Evolutionary conservation across 495 filamentous ascomycete genomes (phyloP).

Genomic region (Penicillium canescens): DNA sequence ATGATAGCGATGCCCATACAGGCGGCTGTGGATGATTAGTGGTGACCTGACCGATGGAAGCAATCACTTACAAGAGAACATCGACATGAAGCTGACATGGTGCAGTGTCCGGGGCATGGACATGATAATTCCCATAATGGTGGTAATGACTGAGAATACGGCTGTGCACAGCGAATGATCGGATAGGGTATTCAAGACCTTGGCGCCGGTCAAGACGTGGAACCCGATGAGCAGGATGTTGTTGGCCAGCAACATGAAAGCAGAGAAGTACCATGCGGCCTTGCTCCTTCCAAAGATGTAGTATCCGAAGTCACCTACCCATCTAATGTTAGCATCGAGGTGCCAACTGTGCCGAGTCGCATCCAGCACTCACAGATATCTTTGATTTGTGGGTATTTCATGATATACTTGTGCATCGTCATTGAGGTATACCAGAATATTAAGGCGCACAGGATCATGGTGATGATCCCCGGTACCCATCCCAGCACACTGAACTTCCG

Average conservation of each 20-base stretch:
- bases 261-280: constrained; percentile 34
- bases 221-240: constrained; percentile 42
- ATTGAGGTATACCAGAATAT: constrained; percentile 46
- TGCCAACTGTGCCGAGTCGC: not conserved
- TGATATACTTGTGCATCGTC: constrained; percentile 50
- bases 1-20: constrained; percentile 48
- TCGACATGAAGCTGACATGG: constrained; percentile 48
- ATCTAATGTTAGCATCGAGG: not conserved
- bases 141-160: constrained; percentile 32
- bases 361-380: constrained; percentile 38
- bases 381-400: constrained; percentile 48
- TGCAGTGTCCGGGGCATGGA: constrained; percentile 41
- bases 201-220: constrained; percentile 39
- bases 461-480: constrained; percentile 49
- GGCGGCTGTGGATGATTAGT: constrained; percentile 19
- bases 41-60: not conserved
- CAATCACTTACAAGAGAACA: constrained; percentile 34
- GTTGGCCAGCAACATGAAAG: constrained; percentile 42
- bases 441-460: constrained; percentile 31
- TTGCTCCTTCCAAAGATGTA: constrained; percentile 39
- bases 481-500: constrained; percentile 34
- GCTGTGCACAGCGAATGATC: constrained; percentile 39
- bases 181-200: constrained; percentile 37
- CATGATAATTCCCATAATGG: constrained; percentile 41
- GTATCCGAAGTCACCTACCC: constrained; percentile 39